phyloP scores from a whole-genome alignment of 805 yeast species.

The Barnettozyma sucrosica region DNA sequence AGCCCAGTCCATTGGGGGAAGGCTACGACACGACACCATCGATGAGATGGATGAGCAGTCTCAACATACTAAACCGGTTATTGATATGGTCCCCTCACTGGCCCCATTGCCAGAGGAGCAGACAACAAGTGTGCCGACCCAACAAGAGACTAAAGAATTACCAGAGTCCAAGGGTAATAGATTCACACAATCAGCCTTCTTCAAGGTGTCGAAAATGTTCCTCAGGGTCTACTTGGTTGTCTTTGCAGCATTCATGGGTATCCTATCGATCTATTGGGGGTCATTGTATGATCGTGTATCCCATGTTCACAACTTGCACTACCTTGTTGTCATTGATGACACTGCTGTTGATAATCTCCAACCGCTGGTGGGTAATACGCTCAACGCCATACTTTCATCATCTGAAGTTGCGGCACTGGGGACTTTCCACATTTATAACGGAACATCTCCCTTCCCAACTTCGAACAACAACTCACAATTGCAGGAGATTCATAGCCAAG shows the following conservation, averaged over 20 bases:
- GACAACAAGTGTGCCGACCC: neutral
- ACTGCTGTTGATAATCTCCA: slow-evolving; percentile 4
- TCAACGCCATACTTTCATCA: slow-evolving; percentile 4
- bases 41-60: neutral
- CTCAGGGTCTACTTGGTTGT: slow-evolving; percentile 4
- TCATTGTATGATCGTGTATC: slow-evolving; percentile 19
- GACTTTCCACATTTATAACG: slow-evolving; percentile 12
- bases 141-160: neutral
- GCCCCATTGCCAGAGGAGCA: neutral
- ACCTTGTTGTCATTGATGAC: slow-evolving; percentile 23
- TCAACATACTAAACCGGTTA: neutral
- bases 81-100: neutral
- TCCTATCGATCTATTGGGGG: slow-evolving; percentile 23
- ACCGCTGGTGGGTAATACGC: slow-evolving; percentile 12
- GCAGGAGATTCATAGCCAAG: slow-evolving; percentile 34
- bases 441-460: neutral
- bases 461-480: slow-evolving; percentile 7
- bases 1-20: neutral
- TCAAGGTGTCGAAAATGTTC: slow-evolving; percentile 6
- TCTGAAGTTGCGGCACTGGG: slow-evolving; percentile 11
- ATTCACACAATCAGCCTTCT: neutral
- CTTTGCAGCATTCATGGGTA: slow-evolving; percentile 5
- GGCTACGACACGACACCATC: neutral
- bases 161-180: neutral
- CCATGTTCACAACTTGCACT: slow-evolving; percentile 12